A percentile compares a stretch with the other conserved stretches of the same genome.
Evolutionary conservation across 2,329 filamentous ascomycete genomes (phyloP).

Genomic region (Colletotrichum spinosum): DNA sequence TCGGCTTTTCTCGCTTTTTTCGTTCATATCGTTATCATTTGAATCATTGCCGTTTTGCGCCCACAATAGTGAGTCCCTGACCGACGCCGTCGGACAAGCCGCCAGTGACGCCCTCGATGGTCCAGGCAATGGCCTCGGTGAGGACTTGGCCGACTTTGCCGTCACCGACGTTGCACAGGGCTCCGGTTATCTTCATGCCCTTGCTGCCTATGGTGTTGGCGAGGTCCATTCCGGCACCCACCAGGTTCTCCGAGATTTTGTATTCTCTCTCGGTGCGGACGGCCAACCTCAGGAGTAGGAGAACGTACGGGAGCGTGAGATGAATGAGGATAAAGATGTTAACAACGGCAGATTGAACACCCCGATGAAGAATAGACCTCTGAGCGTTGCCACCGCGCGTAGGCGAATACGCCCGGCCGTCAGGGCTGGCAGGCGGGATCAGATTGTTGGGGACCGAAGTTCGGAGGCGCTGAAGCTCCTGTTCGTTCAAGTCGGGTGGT

Average conservation of each 20-base stretch:
- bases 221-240: conserved; percentile 62
- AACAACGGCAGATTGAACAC: conserved; percentile 67
- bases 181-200: conserved; percentile 63
- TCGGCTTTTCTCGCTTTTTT: neutral
- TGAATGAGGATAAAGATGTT: conserved; percentile 70
- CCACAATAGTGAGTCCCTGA: conserved; percentile 43
- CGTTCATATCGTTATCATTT: neutral
- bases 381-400: conserved; percentile 30
- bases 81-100: conserved; percentile 75
- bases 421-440: conserved; percentile 17
- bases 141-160: conserved; percentile 72
- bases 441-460: conserved; percentile 59
- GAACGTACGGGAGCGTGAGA: conserved; percentile 71
- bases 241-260: conserved; percentile 69
- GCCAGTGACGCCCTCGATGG: conserved; percentile 71
- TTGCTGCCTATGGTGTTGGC: conserved; percentile 65
- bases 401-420: conserved; percentile 43
- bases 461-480: conserved; percentile 65
- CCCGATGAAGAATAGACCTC: conserved; percentile 67
- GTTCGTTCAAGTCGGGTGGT: conserved; percentile 65
- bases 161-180: conserved; percentile 71
- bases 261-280: conserved; percentile 76
- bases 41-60: conserved; percentile 31
- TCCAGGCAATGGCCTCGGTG: conserved; percentile 68
- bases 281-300: conserved; percentile 62